Evolutionary conservation across 495 filamentous ascomycete genomes (phyloP).

Genomic region (Neurospora sp.): DNA sequence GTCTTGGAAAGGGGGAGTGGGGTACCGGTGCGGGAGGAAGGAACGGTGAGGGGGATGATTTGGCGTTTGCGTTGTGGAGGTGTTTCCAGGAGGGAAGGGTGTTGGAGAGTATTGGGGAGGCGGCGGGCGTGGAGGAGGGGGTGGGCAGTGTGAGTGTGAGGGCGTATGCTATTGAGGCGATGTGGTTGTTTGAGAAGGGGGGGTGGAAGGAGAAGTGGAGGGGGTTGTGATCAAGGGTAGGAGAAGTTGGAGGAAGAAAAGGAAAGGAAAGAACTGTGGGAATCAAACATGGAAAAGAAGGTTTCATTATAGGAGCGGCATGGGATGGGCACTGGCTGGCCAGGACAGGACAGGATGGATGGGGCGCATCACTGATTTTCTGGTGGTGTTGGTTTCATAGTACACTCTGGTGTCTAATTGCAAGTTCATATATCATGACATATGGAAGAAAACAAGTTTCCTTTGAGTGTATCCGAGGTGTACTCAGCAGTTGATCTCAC

Average conservation of each 20-base stretch:
- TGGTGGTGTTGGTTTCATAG: background rate
- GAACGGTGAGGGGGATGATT: slow-evolving; percentile 37
- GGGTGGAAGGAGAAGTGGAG: slow-evolving; percentile 46
- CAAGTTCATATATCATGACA: background rate
- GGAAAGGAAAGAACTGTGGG: background rate
- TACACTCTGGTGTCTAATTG: background rate
- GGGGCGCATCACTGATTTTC: background rate
- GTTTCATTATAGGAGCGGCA: background rate
- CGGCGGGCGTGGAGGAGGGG: slow-evolving; percentile 43
- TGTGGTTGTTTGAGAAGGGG: slow-evolving; percentile 85
- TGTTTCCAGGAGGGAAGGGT: slow-evolving; percentile 70
- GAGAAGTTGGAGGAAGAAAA: too few species aligned
- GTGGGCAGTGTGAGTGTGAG: slow-evolving; percentile 51
- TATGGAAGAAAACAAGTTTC: background rate
- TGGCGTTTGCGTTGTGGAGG: slow-evolving; percentile 57
- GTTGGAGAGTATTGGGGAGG: slow-evolving; percentile 59
- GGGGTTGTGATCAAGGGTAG: background rate
- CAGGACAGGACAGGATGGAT: background rate
- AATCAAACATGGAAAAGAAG: background rate
- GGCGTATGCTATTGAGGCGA: slow-evolving; percentile 77
- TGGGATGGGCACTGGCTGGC: background rate
- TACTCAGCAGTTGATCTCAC: too few species aligned
- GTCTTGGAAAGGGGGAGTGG: slow-evolving; percentile 71
- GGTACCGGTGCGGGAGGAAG: slow-evolving; percentile 48
- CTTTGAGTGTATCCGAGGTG: too few species aligned